These are phyloP conservation scores for Leonotis leonurus DNA, from an alignment of 257 asterid genomes.

Conservation along the genomic window DNA sequence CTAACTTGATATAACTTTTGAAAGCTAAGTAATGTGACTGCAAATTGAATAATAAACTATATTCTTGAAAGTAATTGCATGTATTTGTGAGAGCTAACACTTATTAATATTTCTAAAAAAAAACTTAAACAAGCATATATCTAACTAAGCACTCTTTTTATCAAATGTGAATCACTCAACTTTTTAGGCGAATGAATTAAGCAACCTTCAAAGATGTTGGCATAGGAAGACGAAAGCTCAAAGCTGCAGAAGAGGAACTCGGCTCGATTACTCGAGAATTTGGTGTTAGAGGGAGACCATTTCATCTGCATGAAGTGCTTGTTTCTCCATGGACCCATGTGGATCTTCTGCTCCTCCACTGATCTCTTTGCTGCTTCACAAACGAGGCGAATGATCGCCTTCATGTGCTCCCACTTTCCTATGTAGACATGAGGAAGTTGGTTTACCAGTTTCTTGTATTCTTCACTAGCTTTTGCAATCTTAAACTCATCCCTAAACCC, in stretches of 20 bases:
- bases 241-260: background rate
- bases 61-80: too few species aligned
- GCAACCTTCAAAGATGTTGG: background rate
- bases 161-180: too few species aligned
- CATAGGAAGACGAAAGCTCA: background rate
- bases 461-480: slow-evolving; percentile 46
- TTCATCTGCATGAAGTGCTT: slow-evolving; percentile 43
- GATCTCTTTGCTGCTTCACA: slow-evolving; percentile 58
- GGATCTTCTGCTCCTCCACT: slow-evolving; percentile 31
- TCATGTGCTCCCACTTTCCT: slow-evolving; percentile 40
- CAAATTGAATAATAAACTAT: too few species aligned
- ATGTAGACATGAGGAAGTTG: slow-evolving; percentile 37
- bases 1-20: too few species aligned
- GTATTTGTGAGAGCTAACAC: too few species aligned
- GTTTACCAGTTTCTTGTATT: slow-evolving; percentile 28
- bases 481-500: slow-evolving; percentile 45
- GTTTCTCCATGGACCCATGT: slow-evolving; percentile 54
- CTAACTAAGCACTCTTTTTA: too few species aligned
- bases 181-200: too few species aligned
- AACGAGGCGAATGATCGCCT: slow-evolving; percentile 32
- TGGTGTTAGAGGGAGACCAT: slow-evolving; percentile 30
- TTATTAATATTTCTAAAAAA: too few species aligned
- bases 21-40: too few species aligned
- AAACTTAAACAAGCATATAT: too few species aligned
- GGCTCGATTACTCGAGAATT: background rate